Evolutionary conservation across 116 monocot genomes (phyloP), one percentile per base, ranked within the genome.

Genomic region (Cymodocea nodosa): DNA sequence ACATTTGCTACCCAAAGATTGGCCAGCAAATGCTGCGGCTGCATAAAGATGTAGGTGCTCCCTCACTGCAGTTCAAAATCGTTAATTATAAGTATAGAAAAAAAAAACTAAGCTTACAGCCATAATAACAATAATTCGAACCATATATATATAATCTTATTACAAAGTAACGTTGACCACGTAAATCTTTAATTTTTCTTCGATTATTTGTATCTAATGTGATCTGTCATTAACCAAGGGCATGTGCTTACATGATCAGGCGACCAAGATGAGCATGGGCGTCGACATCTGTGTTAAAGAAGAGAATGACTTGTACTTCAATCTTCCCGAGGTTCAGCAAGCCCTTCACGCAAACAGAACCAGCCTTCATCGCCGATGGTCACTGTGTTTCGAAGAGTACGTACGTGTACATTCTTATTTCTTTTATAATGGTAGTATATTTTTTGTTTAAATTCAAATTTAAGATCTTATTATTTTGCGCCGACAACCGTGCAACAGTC

Each of bases 301-400:
- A 23, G 92, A 92, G 74, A 84, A 84, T 64, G 44, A 9, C 11
- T 84, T 82, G 67, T 92, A 92, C 62, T 82, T 92, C 64, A 92
- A 84, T 57, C 80, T 92, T 63, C 87, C 87, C 50, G 76, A 80
- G 71, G 92, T 92, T 44, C 92, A 87, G 65, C 68, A 62, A 18
- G 92, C 92, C 59, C 87, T 92, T 59, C 87, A 92, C 77, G 87
- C 92, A 24, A 92, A 92, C 74, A 76, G 84, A 63, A 92, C 92
- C 2, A 70, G 62, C 18, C 77, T 92, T 68, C 72, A 82, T n/a
- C 82, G 87, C 59, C 36, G 53, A 15, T 87, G 92, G 92, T 67
- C 73, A 52, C 87, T 87, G 84, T 92, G 92, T 73, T 81, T 82
- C 35, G 30, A 60, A 4, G 11, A 5, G 37, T 19, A 37, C 8